Evolutionary conservation across 2,329 filamentous ascomycete genomes (phyloP), one percentile per base, ranked within the genome.

Genomic region (Diaporthe vexans): DNA sequence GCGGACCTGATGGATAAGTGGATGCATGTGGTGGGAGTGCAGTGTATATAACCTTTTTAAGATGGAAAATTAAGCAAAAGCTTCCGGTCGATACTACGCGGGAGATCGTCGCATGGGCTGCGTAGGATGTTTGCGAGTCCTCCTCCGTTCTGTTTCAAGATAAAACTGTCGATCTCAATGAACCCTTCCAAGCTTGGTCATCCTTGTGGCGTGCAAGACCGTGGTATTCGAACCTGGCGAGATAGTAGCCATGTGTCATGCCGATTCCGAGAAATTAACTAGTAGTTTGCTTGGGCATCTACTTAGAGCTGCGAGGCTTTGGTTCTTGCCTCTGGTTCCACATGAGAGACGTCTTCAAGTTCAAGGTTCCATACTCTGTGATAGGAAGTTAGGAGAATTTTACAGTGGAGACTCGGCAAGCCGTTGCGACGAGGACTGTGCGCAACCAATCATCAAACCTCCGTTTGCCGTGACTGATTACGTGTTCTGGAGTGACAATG

Each of bases 101-200:
- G 15, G 37, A 46, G 58, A 61, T 61, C 37, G 24, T 19, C 37
- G 17, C 37, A 61, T 61, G 37, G 24, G 58, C 24, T 19, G n/a
- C 58, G 58, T 29, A 21, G n/a, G 4, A 46, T 46, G 37, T 19
- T n/a, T 46, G 58, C 58, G n/a, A 29, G 24, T 43, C 58, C 37
- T 40, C 6, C 15, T 26, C 17, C 17, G 24, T 43, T 11, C 11
- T 19, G 37, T 61, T 43, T 61, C 35, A 46, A 43, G 24, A 46
- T 19, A 43, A 61, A 26, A 61, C 58, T 19, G 58, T 61, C 37
- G 37, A 43, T 61, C 58, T n/a, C 48, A 52, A 19, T 61, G 11
- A 10, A 40, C 37, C 24, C 37, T 24, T 43, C 17, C 15, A 43
- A 43, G 6, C 1, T 6, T 26, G 58, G 19, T 24, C 15, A 29